Base-by-base conservation (phyloP, 148 eudicot genomes). In the Amaranthus palmeri region DNA sequence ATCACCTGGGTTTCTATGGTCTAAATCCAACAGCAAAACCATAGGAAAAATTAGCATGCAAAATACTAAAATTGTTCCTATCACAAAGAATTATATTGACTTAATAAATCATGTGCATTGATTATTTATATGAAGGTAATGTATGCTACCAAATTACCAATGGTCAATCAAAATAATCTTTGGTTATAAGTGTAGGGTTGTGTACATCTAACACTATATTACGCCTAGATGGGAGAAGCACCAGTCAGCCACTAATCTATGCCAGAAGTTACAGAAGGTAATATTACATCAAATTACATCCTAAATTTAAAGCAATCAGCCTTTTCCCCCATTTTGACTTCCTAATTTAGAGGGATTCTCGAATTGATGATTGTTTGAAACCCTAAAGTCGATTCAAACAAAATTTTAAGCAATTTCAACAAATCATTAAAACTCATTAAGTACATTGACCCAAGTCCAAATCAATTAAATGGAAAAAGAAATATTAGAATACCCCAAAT, bases 301-400 rank as follows among this genome's bases (percentile, higher is more conserved):
- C 8, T 42, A 4, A 18, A 25, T 18, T 3, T 25, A 42, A 17
- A 58, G 42, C 42, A 17, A 58, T 58, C 2, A 56, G 17, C 25
- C 60, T 14, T 56, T 56, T 56, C 25, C n/a, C 60, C 25, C 18
- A 15, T n/a, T 56, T 0, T 15, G 8, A 12, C 55, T 8, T 52
- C 13, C 55, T 14, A 52, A 7, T 56, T 56, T 56, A 17, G 60
- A 15, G 18, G 18, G 17, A 15, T 15, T 2, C 2, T 17, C 17
- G n/a, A 17, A 56, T 6, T 56, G 17, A 36, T 7, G 55, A 52
- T 8, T 52, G 13, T 14, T 4, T 52, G 17, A 55, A 64, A 70
- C 74, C 79, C 79, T 69, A 70, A 70, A 47, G 40, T 36, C 65
- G 66, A 45, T 15, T 61, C 43, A 4, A 17, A 17, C 25, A 43